These are phyloP conservation scores for Dacryopinax spathularia DNA, from an alignment of 768 basidiomycete genomes.

Conservation along the genomic window DNA sequence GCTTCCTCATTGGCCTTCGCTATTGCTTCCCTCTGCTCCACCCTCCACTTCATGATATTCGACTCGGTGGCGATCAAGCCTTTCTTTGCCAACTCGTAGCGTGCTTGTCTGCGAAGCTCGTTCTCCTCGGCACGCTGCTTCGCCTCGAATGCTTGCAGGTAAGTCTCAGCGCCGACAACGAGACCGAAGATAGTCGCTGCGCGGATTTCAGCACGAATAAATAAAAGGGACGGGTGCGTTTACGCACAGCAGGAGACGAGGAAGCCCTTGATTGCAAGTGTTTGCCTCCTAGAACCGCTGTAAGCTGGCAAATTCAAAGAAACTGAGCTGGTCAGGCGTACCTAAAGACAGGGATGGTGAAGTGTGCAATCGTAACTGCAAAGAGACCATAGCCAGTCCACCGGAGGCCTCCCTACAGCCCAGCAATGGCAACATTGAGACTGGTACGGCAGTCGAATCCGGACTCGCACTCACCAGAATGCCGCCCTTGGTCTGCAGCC, in stretches of 20 bases:
- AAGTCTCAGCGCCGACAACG: slow-evolving; percentile 60
- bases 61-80: slow-evolving; percentile 72
- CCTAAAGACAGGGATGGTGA: slow-evolving; percentile 22
- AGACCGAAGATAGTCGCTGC: slow-evolving; percentile 53
- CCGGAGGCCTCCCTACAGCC: slow-evolving; percentile 17
- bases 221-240: background rate
- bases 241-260: slow-evolving; percentile 54
- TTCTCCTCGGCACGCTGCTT: slow-evolving; percentile 53
- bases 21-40: slow-evolving; percentile 24
- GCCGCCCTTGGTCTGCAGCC: slow-evolving; percentile 19
- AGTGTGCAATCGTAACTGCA: slow-evolving; percentile 18
- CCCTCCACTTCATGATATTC: slow-evolving; percentile 70
- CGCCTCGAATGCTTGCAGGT: slow-evolving; percentile 57
- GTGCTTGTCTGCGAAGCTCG: slow-evolving; percentile 53
- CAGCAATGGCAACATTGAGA: no score
- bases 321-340: slow-evolving; percentile 9
- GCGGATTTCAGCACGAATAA: background rate
- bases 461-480: slow-evolving; percentile 12
- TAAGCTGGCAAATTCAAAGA: background rate
- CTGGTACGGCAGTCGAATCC: no score
- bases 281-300: slow-evolving; percentile 45
- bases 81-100: slow-evolving; percentile 55
- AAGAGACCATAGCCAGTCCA: slow-evolving; percentile 21
- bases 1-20: slow-evolving; percentile 20
- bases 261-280: slow-evolving; percentile 67